Base-by-base conservation (phyloP, 1,139 yeast genomes). In the Candida sp. region DNA sequence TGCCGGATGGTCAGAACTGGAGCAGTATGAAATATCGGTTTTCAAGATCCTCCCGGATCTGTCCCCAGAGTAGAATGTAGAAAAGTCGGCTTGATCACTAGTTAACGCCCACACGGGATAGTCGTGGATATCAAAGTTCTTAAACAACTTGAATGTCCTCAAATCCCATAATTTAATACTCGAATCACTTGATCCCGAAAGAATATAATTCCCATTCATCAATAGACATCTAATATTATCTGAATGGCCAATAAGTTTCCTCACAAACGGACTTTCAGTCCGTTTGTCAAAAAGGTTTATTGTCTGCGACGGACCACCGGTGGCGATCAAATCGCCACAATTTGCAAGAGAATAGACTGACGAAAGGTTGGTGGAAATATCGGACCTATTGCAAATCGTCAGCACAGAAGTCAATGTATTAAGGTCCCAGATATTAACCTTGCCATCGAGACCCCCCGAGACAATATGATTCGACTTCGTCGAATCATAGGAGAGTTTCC, bases 141-240 rank as follows among this genome's bases (percentile, higher is more conserved):
- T 77, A 45, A 79, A 62, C 5, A 82, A 74, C 44, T 87, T 73
- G 48, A 81, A 81, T 22, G 81, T 80, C 38, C 88, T 73, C 42
- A 87, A 64, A 54, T 88, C 91, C 97, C 97, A 91, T 29, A 89
- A 66, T 53, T 86, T 85, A 36, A 91, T 76, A 0, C 91, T 75
- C 3, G 88, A 73, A 60, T 93, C 97, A 0, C 96, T 81, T 2
- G 96, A 84, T 0, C 95, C 96, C 21, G 93, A 82, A 21, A 91
- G 58, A n/a, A 88, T 68, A 52, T 74, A 73, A 30, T 69, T 67
- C 23, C 81, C 80, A 53, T 78, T 79, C 68, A 80, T 73, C 47
- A 79, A 62, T 22, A 91, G 61, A 33, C 87, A 73, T 47, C 95
- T 77, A 23, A 93, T 81, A 49, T 83, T 88, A 54, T 87, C 96